Percentiles rank a stretch among this genome's conserved stretches.
Conservation (phyloP, 768 basidiomycete species). For the Dendrothele bispora region DNA sequence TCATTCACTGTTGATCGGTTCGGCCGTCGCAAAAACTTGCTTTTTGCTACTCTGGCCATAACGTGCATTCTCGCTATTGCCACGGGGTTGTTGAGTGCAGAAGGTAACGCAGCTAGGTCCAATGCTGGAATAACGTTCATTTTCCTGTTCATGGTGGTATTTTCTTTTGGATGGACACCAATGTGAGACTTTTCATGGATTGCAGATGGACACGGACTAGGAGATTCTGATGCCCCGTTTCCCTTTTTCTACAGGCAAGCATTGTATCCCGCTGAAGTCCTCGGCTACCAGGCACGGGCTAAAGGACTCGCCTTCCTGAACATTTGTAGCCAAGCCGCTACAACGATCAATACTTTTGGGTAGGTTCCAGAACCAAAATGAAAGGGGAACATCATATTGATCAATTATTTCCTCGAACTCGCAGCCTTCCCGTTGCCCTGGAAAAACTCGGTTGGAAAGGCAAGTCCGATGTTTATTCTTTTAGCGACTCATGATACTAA, state of each 20-base stretch:
- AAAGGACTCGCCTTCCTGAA: constrained; percentile 55
- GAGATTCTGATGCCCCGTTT: not conserved
- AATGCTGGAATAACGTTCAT: constrained; percentile 56
- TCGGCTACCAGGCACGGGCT: constrained; percentile 49
- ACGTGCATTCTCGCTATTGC: constrained; percentile 44
- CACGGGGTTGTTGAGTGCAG: constrained; percentile 42
- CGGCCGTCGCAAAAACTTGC: constrained; percentile 45
- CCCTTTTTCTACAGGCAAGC: constrained; percentile 38
- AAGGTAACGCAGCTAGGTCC: constrained; percentile 32
- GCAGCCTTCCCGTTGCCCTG: constrained; percentile 47
- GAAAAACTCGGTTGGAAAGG: constrained; percentile 48
- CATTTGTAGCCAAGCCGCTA: constrained; percentile 39
- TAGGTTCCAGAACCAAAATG: constrained; percentile 16
- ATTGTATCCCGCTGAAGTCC: constrained; percentile 53
- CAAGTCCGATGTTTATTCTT: constrained; percentile 21
- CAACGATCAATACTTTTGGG: constrained; percentile 53
- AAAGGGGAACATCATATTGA: no score
- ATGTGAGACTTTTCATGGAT: no score
- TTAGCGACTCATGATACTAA: constrained; percentile 43
- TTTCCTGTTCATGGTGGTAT: constrained; percentile 51
- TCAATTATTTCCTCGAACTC: no score
- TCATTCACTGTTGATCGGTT: constrained; percentile 48
- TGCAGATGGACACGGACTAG: no score
- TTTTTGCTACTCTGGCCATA: constrained; percentile 37
- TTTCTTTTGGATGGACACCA: constrained; percentile 56